Conservation (phyloP, 805 yeast species). For the Starmerella tilneyi region DNA sequence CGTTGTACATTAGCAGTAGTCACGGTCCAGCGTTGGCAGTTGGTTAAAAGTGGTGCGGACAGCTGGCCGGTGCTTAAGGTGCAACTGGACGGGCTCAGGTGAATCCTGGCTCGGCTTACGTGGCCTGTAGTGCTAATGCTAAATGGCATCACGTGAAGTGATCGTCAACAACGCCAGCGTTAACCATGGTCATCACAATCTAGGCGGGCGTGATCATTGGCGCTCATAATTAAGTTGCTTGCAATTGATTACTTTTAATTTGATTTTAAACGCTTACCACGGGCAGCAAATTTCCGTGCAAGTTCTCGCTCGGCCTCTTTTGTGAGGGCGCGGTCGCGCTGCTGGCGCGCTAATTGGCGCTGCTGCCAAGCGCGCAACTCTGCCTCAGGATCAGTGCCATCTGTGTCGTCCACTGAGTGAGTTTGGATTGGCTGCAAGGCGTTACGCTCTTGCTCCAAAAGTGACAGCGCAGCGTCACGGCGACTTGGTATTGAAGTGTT, state of each 20-base stretch:
- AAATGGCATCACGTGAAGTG: too few relatives aligned
- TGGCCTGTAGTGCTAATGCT: too few relatives aligned
- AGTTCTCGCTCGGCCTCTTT: slow-evolving; percentile 31
- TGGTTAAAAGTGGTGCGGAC: neutral
- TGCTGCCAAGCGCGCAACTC: slow-evolving; percentile 38
- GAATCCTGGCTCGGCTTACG: too few relatives aligned
- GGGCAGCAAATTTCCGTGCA: slow-evolving; percentile 30
- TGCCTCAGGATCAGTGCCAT: slow-evolving; percentile 43
- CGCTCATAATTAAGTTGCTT: too few relatives aligned
- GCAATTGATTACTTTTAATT: too few relatives aligned
- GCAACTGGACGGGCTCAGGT: too few relatives aligned
- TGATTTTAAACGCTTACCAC: too few relatives aligned
- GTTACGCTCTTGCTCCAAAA: neutral
- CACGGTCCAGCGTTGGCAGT: neutral
- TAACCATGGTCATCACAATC: too few relatives aligned
- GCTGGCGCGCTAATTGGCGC: slow-evolving; percentile 35
- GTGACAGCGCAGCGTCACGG: neutral
- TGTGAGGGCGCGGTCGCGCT: slow-evolving; percentile 34
- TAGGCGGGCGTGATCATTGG: too few relatives aligned
- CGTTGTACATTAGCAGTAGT: slow-evolving; percentile 20
- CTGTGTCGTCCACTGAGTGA: slow-evolving; percentile 46
- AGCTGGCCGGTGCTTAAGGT: neutral
- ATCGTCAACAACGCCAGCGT: too few relatives aligned
- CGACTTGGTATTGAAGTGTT: neutral
- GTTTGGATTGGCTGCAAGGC: slow-evolving; percentile 2